These are phyloP conservation scores for Pichia exigua DNA, from an alignment of 805 yeast species.

Conservation along the genomic window DNA sequence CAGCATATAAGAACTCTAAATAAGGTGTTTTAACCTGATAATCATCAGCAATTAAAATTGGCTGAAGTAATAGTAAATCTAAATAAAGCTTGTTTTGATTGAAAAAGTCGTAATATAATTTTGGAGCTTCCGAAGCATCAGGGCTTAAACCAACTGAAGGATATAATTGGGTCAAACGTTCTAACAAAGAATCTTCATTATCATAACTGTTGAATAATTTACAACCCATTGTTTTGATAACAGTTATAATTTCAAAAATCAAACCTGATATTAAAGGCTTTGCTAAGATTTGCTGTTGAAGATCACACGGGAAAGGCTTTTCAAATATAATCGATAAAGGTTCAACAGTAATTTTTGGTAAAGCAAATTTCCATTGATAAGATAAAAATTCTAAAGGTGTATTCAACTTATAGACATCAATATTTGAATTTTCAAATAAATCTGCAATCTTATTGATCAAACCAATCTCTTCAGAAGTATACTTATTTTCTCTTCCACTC, in stretches of 20 bases:
- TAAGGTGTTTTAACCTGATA: slow-evolving; percentile 82
- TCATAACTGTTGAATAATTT: slow-evolving; percentile 63
- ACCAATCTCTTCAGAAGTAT: slow-evolving; percentile 35
- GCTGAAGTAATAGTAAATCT: slow-evolving; percentile 75
- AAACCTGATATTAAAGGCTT: slow-evolving; percentile 81
- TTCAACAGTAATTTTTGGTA: slow-evolving; percentile 70
- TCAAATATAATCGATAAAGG: slow-evolving; percentile 72
- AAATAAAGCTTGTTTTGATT: slow-evolving; percentile 51
- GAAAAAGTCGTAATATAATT: slow-evolving; percentile 58
- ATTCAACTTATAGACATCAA: slow-evolving; percentile 42
- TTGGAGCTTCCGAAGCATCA: slow-evolving; percentile 42
- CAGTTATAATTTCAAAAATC: slow-evolving; percentile 62
- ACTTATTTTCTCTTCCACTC: slow-evolving; percentile 36
- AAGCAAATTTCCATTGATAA: slow-evolving; percentile 80
- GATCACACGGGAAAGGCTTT: slow-evolving; percentile 49
- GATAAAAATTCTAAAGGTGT: slow-evolving; percentile 52
- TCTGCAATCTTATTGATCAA: slow-evolving; percentile 30
- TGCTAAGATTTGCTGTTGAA: slow-evolving; percentile 64
- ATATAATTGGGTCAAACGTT: slow-evolving; percentile 42
- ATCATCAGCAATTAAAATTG: slow-evolving; percentile 87
- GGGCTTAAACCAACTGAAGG: slow-evolving; percentile 26
- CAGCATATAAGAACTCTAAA: slow-evolving; percentile 77
- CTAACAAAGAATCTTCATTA: slow-evolving; percentile 51
- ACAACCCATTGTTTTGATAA: slow-evolving; percentile 72
- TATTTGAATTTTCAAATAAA: slow-evolving; percentile 32